Base-by-base conservation (phyloP, 2,329 filamentous ascomycete genomes). In the Ophiostoma sp. region DNA sequence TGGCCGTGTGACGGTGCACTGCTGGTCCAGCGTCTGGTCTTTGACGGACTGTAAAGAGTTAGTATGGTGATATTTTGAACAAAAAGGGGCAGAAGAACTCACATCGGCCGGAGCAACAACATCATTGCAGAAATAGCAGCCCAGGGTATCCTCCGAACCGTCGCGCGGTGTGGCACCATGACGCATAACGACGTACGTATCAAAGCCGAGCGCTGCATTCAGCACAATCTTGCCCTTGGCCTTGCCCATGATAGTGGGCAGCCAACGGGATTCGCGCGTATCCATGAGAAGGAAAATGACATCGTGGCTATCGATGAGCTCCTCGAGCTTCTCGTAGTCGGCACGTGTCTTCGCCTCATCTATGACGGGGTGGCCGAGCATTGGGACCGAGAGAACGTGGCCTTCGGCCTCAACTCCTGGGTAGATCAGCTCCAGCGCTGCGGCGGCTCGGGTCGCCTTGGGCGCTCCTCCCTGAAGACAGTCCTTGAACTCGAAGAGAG, bases 111-210 rank as follows among this genome's bases (percentile, higher is more conserved):
- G 96, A 7, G 95, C 93, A 69, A 98, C 95, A 33, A 99, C 95
- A 80, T 99, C 96, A 79, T 97, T 98, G 83, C 96, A 99, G 82
- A 98, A 99, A 81, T 99, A 99, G 82, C 96, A 99, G 11, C 96
- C 96, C 33, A 98, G 86, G 33, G 93, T 90, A 70, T 89, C 85
- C 71, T 89, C 85, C n/a, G 83, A 86, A 12, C 88, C 85, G 69
- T 86, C 84, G 57, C 83, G 81, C 3, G 86, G 85, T 77, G 89
- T 88, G 6, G 93, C 86, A 1, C 96, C 96, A 81, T 99, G 96
- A 73, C 96, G 90, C 96, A 99, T 98, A 48, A 97, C 94, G 2
- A 99, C 94, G 78, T 93, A 99, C 0, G 94, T 96, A 82, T 99
- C 96, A 79, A 99, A 99, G 0, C 96, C 96, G 2, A 99, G 87